Evolutionary conservation across 108 stramenopile genomes (phyloP), one percentile per base, ranked within the genome.

Genomic region (Cylindrotheca closterium): DNA sequence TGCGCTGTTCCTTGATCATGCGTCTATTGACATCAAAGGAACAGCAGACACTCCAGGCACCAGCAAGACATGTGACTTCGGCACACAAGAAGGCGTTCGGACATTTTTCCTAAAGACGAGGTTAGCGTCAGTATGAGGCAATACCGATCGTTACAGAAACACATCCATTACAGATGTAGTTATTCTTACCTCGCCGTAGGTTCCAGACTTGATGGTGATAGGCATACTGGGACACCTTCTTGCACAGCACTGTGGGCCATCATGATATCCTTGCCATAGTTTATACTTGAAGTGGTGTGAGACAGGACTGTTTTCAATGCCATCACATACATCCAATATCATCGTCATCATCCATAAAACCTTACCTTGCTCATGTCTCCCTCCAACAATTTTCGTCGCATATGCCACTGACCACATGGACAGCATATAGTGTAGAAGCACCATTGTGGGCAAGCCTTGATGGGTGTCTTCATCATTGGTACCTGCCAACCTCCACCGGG

Each of bases 291-390:
- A n/a, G n/a, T n/a, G n/a, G n/a, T n/a, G n/a, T n/a, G n/a, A n/a
- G n/a, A n/a, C n/a, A n/a, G n/a, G n/a, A n/a, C n/a, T n/a, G n/a
- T n/a, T n/a, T n/a, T n/a, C n/a, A n/a, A n/a, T n/a, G n/a, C n/a
- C n/a, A n/a, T n/a, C n/a, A n/a, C n/a, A n/a, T n/a, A n/a, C n/a
- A n/a, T n/a, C n/a, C n/a, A n/a, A n/a, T n/a, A n/a, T n/a, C n/a
- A n/a, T n/a, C n/a, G n/a, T n/a, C n/a, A n/a, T n/a, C n/a, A n/a
- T n/a, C n/a, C n/a, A n/a, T n/a, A n/a, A n/a, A n/a, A n/a, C n/a
- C n/a, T n/a, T n/a, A n/a, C n/a, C n/a, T n/a, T 67, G 51, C 63
- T 78, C 85, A 86, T 86, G 37, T 86, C 85, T 27, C 79, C 81
- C 12, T 71, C 67, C 54, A 86, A 47, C 3, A 69, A 64, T 27